These are phyloP conservation scores for Diaporthe sp. DNA, from an alignment of 2,329 filamentous ascomycete species.

Conservation along the genomic window DNA sequence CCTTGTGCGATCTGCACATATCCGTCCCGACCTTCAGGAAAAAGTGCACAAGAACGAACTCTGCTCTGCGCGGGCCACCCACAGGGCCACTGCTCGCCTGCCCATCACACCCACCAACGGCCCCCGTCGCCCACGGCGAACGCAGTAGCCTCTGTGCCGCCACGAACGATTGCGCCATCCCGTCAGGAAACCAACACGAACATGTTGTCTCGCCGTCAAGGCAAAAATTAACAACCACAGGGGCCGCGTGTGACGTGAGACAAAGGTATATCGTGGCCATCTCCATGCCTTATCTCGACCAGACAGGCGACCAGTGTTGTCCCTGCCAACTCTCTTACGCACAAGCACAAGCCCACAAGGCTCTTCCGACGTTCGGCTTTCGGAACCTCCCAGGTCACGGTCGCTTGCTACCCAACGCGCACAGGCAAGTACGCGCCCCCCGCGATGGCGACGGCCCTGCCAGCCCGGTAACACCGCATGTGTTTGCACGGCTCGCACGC, in stretches of 20 bases:
- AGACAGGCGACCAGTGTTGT: neutral
- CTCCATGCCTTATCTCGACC: too few relatives aligned
- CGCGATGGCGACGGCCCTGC: neutral
- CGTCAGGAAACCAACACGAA: neutral
- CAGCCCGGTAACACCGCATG: conserved; percentile 29
- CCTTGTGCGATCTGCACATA: conserved; percentile 27
- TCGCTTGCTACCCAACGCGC: neutral
- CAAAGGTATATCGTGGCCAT: neutral
- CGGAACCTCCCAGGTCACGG: conserved; percentile 5
- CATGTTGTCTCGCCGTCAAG: neutral
- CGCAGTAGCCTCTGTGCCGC: neutral
- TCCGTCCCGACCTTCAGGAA: neutral
- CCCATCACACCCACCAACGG: neutral
- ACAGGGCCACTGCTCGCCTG: neutral
- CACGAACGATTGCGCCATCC: neutral
- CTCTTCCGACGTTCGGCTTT: neutral
- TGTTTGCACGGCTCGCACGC: conserved; percentile 22
- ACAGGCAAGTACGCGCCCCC: conserved; percentile 6
- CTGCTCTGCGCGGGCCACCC: neutral
- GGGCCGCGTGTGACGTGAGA: neutral
- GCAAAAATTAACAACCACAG: neutral
- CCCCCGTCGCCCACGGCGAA: neutral
- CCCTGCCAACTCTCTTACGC: neutral
- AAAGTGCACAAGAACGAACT: neutral
- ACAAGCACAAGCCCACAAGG: neutral